Percentiles rank a stretch among this genome's conserved stretches.
phyloP scores from a whole-genome alignment of 2,329 filamentous ascomycete genomes.

The Cytospora leucostoma region DNA sequence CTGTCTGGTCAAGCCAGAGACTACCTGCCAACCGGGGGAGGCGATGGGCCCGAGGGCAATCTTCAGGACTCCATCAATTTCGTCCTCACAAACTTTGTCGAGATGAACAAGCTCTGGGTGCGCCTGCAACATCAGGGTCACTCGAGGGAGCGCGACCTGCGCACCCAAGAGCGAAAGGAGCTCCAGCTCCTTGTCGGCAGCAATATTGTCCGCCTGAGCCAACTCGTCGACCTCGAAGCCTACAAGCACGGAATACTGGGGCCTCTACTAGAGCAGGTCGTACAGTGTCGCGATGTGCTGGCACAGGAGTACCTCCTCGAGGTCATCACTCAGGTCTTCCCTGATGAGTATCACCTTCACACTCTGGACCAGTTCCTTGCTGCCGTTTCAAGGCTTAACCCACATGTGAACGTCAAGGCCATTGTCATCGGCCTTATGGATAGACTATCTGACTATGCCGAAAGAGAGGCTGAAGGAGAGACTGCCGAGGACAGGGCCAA shows the following conservation, averaged over 20 bases:
- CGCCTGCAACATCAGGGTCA: constrained; percentile 96
- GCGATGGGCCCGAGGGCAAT: constrained; percentile 93
- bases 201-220: constrained; percentile 92
- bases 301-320: constrained; percentile 97
- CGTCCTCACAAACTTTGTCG: constrained; percentile 96
- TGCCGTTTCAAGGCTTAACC: constrained; percentile 89
- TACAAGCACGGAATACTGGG: constrained; percentile 91
- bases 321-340: constrained; percentile 98
- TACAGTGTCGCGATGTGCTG: constrained; percentile 94
- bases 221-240: constrained; percentile 89
- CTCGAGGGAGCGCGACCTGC: constrained; percentile 88
- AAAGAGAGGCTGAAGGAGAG: constrained; percentile 76
- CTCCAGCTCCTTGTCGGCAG: constrained; percentile 93
- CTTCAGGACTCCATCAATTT: constrained; percentile 98
- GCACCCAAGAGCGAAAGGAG: constrained; percentile 93
- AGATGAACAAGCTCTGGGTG: constrained; percentile 99
- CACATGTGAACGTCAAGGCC: constrained; percentile 95
- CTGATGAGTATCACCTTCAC: constrained; percentile 96
- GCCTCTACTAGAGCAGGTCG: constrained; percentile 91
- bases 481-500: constrained; percentile 71
- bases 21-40: constrained; percentile 75
- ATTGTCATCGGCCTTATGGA: constrained; percentile 99
- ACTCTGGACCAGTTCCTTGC: constrained; percentile 94
- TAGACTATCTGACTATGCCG: constrained; percentile 89
- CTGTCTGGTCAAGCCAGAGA: constrained; percentile 93